Base-by-base conservation (phyloP, 768 basidiomycete genomes). In the Naganishia vishniacii region DNA sequence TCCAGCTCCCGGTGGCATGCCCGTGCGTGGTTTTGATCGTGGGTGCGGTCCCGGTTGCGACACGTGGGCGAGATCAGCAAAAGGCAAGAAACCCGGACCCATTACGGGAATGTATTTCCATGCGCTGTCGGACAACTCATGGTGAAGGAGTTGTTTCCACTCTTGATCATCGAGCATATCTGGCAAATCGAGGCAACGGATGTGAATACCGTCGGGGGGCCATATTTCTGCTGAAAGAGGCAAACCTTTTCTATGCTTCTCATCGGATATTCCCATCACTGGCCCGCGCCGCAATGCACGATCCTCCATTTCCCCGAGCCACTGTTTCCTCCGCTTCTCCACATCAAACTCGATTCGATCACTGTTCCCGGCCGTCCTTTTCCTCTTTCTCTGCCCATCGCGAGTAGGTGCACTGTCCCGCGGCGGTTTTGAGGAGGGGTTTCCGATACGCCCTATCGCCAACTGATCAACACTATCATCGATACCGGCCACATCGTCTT, bases 61-160 rank as follows among this genome's bases (percentile, higher is more conserved):
- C 20, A 40, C 11, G 32, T 56, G 16, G 20, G 53, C 37, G 15
- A 56, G 53, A 25, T 56, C 20, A 23, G 18, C 37, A 26, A 16
- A 37, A 7, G 53, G 53, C 23, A 56, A 26, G 23, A 56, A 56
- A 12, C 53, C 53, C 2, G 53, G 53, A 25, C 53, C 53, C 7
- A 56, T 18, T 32, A 56, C 37, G 32, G 53, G 53, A 12, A 56
- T 56, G 53, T 56, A 56, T 56, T 56, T 56, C 53, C 53, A 56
- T 23, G 53, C 53, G 6, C 34, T 40, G 53, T 34, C 23, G 32
- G 53, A 56, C 6, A 56, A 23, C 26, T 56, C 53, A 23, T 56
- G 53, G 53, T 56, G 2, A 25, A 56, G 37, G 53, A 56, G 53
- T 37, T 56, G 18, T 18, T 40, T 56, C 53, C 53, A 56, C 40